Conservation (phyloP, 345 rosid species). For the Gynandropsis gynandra region DNA sequence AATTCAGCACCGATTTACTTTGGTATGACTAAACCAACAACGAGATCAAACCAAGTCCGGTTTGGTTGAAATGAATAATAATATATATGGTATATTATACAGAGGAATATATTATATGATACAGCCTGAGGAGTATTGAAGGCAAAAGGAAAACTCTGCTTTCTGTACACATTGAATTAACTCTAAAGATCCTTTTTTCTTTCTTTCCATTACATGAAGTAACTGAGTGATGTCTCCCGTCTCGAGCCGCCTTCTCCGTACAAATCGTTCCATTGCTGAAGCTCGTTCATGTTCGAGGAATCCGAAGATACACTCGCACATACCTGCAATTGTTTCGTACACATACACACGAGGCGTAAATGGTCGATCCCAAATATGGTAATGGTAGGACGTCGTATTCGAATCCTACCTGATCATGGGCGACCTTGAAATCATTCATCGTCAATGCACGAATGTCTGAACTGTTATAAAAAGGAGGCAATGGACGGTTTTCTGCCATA, state of each 20-base stretch:
- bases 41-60: no score
- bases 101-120: no score
- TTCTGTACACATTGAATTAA: no score
- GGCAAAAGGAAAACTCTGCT: no score
- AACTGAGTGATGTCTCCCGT: slow-evolving; percentile 78
- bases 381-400: no score
- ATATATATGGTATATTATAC: no score
- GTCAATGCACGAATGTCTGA: slow-evolving; percentile 64
- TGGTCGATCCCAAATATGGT: neutral
- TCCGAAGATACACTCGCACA: slow-evolving; percentile 95
- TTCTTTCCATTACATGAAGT: slow-evolving; percentile 67
- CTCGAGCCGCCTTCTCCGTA: slow-evolving; percentile 99
- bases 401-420: slow-evolving; percentile 82
- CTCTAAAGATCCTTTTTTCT: neutral
- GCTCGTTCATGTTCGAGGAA: slow-evolving; percentile 86
- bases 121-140: no score
- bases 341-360: neutral
- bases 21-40: no score
- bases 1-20: no score
- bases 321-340: slow-evolving; percentile 41
- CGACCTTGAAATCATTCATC: slow-evolving; percentile 74
- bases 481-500: slow-evolving; percentile 55
- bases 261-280: slow-evolving; percentile 90
- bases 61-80: no score
- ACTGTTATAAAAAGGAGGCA: slow-evolving; percentile 65